Evolutionary conservation across 179 eudicot species (phyloP), one percentile per base, ranked within the genome.

Genomic region (Carnegiea gigantea): DNA sequence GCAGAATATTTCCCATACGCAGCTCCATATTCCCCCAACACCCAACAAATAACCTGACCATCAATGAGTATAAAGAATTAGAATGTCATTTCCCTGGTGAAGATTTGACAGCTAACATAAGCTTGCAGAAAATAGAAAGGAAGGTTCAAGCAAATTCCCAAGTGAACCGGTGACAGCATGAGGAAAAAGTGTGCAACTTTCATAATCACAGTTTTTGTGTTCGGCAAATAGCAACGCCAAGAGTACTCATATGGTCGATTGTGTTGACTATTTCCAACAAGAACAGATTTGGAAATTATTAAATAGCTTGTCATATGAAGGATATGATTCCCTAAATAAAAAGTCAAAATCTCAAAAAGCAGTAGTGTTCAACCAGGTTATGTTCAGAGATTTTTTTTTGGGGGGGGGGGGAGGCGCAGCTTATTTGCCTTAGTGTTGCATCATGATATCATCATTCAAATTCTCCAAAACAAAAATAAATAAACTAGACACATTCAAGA

Each of bases 21-120:
- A 78, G 93, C 94, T 86, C 99, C 99, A 84, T 96, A 94, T 87
- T 96, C 99, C 77, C 99, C 99, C 90, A 96, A 87, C 73, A 96
- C 98, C 99, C 99, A 96, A 83, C 99, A 94, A 78, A 96, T 94
- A 68, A 96, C 97, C 99, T 96, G 84, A 68, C n/a, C 44, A 33
- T 33, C 36, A 51, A 71, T 67, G 48, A 46, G 17, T 81, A 9
- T n/a, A 48, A 73, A 7, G 23, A 26, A 75, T 26, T 51, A 28
- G 57, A 49, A 48, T 48, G 14, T 49, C 2, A 49, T 24, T 53
- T 75, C 33, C 18, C 60, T 26, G 9, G 3, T 15, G 43, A 51
- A 48, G 20, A 51, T 51, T 9, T 49, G 13, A 51, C 36, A 26
- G 78, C 43, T 53, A 51, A 1, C 24, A 15, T 51, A 12, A 51